A percentile compares a stretch with the other conserved stretches of the same genome.
These are phyloP conservation scores for Fistulifera solaris DNA, from an alignment of 108 stramenopile genomes.

Conservation along the genomic window DNA sequence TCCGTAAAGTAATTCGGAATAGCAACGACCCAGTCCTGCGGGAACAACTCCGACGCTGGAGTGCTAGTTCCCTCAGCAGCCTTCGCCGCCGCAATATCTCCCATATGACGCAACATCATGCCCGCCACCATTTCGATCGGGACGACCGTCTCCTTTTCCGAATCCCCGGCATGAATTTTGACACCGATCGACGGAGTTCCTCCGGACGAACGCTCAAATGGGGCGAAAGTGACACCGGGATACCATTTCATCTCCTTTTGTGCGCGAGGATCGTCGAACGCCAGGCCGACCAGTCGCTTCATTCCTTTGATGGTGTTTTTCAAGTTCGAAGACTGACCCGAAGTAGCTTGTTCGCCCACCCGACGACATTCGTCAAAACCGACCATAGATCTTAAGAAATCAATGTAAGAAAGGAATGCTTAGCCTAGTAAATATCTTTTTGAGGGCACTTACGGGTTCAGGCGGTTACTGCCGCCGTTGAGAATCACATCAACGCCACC, in stretches of 20 bases:
- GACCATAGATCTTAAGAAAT: constrained; percentile 55
- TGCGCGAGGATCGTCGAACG: constrained; percentile 86
- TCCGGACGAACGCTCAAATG: constrained; percentile 41
- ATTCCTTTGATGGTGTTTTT: constrained; percentile 86
- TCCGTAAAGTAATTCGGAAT: constrained; percentile 95
- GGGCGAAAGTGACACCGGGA: constrained; percentile 59
- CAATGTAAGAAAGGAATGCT: constrained; percentile 4
- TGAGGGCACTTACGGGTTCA: constrained; percentile 79
- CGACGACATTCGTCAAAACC: constrained; percentile 59
- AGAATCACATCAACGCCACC: constrained; percentile 97
- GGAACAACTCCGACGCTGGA: constrained; percentile 27
- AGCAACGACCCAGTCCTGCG: constrained; percentile 89
- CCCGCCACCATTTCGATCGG: constrained; percentile 84
- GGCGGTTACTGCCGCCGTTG: constrained; percentile 94
- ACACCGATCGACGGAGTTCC: constrained; percentile 64
- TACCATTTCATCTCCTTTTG: constrained; percentile 65
- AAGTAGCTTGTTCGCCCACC: constrained; percentile 70
- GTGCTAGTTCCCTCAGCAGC: constrained; percentile 36
- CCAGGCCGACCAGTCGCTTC: constrained; percentile 89
- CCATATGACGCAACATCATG: constrained; percentile 89
- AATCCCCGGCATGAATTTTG: constrained; percentile 39
- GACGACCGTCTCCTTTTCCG: constrained; percentile 44
- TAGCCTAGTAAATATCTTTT: neutral
- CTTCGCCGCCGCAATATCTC: constrained; percentile 71
- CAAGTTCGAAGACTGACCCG: constrained; percentile 79